Conservation (phyloP, 2,329 filamentous ascomycete genomes). For the Cucurbitaria berberidis region DNA sequence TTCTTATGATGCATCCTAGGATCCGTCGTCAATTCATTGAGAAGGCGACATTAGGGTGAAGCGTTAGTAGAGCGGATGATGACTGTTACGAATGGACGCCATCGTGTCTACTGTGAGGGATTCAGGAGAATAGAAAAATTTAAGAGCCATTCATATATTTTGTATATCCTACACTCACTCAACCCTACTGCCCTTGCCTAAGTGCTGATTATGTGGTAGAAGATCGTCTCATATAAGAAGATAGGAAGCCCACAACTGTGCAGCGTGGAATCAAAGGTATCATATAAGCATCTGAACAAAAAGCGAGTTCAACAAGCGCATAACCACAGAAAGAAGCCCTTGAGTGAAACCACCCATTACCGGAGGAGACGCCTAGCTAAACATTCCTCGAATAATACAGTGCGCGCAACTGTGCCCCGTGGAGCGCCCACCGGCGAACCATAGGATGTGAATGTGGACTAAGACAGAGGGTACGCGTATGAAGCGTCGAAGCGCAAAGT, state of each 20-base stretch:
- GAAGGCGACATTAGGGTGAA: background rate
- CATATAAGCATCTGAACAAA: background rate
- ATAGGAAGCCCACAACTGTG: background rate
- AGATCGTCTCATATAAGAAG: background rate
- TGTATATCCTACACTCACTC: background rate
- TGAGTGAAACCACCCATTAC: background rate
- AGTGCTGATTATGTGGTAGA: background rate
- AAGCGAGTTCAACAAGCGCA: background rate
- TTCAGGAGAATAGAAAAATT: background rate
- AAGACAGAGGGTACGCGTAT: background rate
- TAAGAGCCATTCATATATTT: background rate
- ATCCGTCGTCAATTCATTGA: background rate
- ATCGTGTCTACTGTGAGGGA: background rate
- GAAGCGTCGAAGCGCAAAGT: background rate
- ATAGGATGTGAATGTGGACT: background rate
- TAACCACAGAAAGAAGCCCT: background rate
- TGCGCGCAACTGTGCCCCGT: background rate
- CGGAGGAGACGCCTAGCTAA: background rate
- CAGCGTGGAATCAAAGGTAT: background rate
- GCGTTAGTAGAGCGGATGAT: too few species aligned
- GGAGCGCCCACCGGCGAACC: background rate
- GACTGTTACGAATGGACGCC: too few species aligned
- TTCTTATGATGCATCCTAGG: background rate
- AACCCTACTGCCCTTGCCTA: background rate
- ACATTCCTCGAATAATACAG: background rate